Base-by-base conservation (phyloP, 495 filamentous ascomycete species). In the Aspergillus panamensis region DNA sequence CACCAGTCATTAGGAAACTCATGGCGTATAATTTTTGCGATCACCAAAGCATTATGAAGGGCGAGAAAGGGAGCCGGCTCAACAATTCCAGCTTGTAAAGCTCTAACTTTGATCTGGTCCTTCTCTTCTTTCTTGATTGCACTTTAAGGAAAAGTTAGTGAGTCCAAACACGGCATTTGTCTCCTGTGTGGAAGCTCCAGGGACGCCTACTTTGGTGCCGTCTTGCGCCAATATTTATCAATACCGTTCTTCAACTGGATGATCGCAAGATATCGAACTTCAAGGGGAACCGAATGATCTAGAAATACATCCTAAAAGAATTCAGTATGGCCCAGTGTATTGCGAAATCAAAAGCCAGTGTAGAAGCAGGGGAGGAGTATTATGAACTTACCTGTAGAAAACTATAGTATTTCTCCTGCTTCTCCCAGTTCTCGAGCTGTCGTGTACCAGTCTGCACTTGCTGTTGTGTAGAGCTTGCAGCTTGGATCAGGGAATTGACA, bases 181-280 rank as follows among this genome's bases (percentile, higher is more conserved):
- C 14, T 10, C 35, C 14, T 3, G 10, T 3, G 10, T 3, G 16
- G 16, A 25, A 19, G 7, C 14, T 29, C 32, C 8, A 33, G 30
- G 29, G 19, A 51, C 13, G 55, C 74, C 42, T 76, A 85, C 83
- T 87, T 82, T 16, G 74, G 77, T 14, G 87, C 81, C 3, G 83
- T 85, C 64, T 84, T 87, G 40, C 94, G 82, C 94, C 94, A 98
- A 69, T 90, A 91, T 69, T 88, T 91, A 64, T 97, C 93, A 65
- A 96, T 90, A 25, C 91, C 94, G 69, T 97, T 96, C 69, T 97
- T 97, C 53, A 98, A 76, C 66, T 95, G 89, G 58, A 96, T 97
- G 50, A 96, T 85, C 16, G 91, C 85, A n/a, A 96, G 82, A 68
- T 94, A 90, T 50, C 94, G 87, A 42, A 90, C 80, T 62, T 92